These are phyloP conservation scores for Penicillium sp. DNA, from an alignment of 2,329 filamentous ascomycete species.

Conservation along the genomic window DNA sequence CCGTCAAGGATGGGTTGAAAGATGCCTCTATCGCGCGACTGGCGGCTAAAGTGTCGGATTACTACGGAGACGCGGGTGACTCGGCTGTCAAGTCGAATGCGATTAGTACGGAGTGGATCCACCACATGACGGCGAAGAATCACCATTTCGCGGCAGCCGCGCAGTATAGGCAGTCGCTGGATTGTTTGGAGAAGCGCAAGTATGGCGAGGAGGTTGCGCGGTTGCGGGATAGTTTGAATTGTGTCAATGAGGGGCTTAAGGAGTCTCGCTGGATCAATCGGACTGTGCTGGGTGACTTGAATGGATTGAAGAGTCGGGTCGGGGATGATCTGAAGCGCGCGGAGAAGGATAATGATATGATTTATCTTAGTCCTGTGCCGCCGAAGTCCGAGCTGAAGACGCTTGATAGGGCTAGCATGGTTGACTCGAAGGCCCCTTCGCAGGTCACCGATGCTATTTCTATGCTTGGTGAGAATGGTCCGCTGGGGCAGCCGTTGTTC, in stretches of 20 bases:
- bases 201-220: conserved; percentile 96
- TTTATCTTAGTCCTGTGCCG: conserved; percentile 84
- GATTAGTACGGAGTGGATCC: conserved; percentile 93
- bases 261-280: conserved; percentile 83
- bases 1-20: conserved; percentile 90
- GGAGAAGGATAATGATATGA: conserved; percentile 95
- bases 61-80: conserved; percentile 84
- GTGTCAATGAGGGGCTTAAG: conserved; percentile 83
- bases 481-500: conserved; percentile 85
- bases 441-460: conserved; percentile 81
- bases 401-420: conserved; percentile 89
- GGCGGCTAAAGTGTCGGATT: conserved; percentile 86
- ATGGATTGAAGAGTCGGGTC: conserved; percentile 79
- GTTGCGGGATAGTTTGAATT: conserved; percentile 77
- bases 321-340: conserved; percentile 87
- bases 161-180: conserved; percentile 87
- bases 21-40: conserved; percentile 91
- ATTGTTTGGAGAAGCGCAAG: conserved; percentile 88
- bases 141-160: conserved; percentile 96
- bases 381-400: conserved; percentile 85
- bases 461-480: conserved; percentile 76
- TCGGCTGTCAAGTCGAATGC: conserved; percentile 86
- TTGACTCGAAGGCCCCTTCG: conserved; percentile 74
- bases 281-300: conserved; percentile 78
- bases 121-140: conserved; percentile 95